Conservation (phyloP, 371 early-diverging fungal species). For the Nematocida homosporus region DNA sequence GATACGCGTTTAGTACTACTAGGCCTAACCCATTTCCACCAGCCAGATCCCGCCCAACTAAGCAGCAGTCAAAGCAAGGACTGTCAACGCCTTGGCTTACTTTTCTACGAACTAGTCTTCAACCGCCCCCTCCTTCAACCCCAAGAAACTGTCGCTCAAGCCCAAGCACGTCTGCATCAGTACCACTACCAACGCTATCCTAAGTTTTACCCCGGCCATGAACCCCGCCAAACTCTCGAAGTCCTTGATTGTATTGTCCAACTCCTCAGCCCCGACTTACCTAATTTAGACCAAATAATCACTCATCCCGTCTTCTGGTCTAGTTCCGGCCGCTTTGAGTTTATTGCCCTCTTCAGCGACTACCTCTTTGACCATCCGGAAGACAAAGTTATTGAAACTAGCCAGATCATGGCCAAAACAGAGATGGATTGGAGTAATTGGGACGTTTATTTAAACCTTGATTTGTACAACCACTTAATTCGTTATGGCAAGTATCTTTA, state of each 20-base stretch:
- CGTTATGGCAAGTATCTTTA: conserved; percentile 53
- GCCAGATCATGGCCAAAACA: not conserved
- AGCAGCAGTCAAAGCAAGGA: not conserved
- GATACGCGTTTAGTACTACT: not conserved
- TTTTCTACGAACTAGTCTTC: not conserved
- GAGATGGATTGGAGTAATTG: conserved; percentile 49
- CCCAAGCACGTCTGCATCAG: not conserved
- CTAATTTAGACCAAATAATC: not conserved
- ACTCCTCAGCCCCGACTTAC: not conserved
- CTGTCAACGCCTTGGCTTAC: not conserved
- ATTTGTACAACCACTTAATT: conserved; percentile 17
- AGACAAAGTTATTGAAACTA: conserved; percentile 33
- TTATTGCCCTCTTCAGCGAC: conserved; percentile 60
- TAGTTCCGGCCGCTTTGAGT: conserved; percentile 47
- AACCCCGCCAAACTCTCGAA: not conserved
- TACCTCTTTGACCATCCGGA: conserved; percentile 49
- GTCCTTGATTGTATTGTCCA: conserved; percentile 48
- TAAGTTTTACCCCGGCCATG: not conserved
- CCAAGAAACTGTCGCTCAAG: not conserved
- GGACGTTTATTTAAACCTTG: conserved; percentile 36
- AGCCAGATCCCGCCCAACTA: not conserved
- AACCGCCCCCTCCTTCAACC: not conserved
- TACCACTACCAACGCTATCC: not conserved
- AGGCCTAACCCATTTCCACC: not conserved
- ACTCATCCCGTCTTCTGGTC: conserved; percentile 63